Base-by-base conservation (phyloP, 768 basidiomycete genomes). In the Pleurotus ostreatus region DNA sequence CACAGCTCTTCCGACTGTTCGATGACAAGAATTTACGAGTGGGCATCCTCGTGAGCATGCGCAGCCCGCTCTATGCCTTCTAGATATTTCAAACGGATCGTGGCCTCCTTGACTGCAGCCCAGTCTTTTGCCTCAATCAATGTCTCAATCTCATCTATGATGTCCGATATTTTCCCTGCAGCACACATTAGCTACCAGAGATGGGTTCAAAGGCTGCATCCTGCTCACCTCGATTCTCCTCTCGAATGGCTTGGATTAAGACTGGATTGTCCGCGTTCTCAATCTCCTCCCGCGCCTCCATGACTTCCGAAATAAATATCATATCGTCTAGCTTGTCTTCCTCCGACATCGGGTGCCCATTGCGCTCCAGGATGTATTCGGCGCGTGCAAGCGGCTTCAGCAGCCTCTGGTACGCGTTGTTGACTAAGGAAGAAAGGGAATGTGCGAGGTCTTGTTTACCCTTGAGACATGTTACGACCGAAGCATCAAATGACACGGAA, bases 381-480 rank as follows among this genome's bases (percentile, higher is more conserved):
- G 86, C 86, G 41, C 94, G 84, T 23, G 78, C 73, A 34, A 93
- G 70, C 2, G 94, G 94, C 60, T 82, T 77, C n/a, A 77, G 65
- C 40, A 98, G 80, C 15, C 82, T 81, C 61, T 82, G 83, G 67
- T 95, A 94, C 1, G 93, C 94, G 66, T 82, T 81, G 65, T 97
- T 97, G 6, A 96, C 76, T 45, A 80, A 76, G 38, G 89, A 81
- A 18, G 93, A 94, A 57, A 89, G 72, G 11, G 75, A 71, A 46
- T 82, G 82, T 0, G 91, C 90, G 16, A 84, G 66, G 12, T 78
- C 76, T 63, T 81, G 78, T 57, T 82, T 79, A 56, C 75, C 72
- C 86, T 87, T 57, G 4, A 55, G 13, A 9, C 30, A 34, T 34
- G 11, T 34, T 46, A 16, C 13, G 63, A 30, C 23, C 46, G 25